These are phyloP conservation scores for Cichorium intybus DNA, from an alignment of 140 eudicot genomes.

Conservation along the genomic window DNA sequence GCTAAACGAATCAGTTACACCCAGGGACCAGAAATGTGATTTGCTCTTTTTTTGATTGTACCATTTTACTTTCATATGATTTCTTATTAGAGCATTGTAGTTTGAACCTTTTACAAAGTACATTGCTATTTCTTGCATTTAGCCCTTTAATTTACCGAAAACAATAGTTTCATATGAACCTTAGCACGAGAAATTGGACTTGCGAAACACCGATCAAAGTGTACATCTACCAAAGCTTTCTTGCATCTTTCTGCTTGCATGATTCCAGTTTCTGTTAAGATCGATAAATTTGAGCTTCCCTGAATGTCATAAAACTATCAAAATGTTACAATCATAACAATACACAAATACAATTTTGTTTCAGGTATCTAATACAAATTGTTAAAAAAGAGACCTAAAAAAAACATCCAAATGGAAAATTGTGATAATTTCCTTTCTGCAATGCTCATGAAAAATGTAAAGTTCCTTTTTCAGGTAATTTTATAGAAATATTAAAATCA, in stretches of 20 bases:
- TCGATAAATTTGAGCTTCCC: constrained; percentile 74
- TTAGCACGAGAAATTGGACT: constrained; percentile 85
- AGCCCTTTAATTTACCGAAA: neutral
- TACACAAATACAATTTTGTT: neutral
- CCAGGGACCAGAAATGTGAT: too few species aligned
- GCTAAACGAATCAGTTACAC: too few species aligned
- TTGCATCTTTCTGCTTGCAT: constrained; percentile 69
- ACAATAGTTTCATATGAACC: constrained; percentile 32
- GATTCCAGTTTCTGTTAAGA: constrained; percentile 59
- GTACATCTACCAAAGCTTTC: constrained; percentile 54
- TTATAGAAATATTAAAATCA: too few species aligned
- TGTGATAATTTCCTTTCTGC: too few species aligned
- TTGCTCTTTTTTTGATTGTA: too few species aligned
- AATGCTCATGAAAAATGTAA: too few species aligned
- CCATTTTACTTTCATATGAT: neutral
- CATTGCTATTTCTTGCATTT: neutral
- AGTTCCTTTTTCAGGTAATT: too few species aligned
- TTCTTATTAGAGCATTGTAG: too few species aligned
- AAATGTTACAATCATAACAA: neutral
- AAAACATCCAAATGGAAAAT: too few species aligned
- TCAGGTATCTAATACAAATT: neutral
- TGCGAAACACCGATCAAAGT: constrained; percentile 69
- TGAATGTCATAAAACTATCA: constrained; percentile 22
- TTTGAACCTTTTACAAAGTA: neutral
- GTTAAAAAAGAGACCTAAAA: neutral